Base-by-base conservation (phyloP, 805 yeast genomes). In the Saturnispora silvae region DNA sequence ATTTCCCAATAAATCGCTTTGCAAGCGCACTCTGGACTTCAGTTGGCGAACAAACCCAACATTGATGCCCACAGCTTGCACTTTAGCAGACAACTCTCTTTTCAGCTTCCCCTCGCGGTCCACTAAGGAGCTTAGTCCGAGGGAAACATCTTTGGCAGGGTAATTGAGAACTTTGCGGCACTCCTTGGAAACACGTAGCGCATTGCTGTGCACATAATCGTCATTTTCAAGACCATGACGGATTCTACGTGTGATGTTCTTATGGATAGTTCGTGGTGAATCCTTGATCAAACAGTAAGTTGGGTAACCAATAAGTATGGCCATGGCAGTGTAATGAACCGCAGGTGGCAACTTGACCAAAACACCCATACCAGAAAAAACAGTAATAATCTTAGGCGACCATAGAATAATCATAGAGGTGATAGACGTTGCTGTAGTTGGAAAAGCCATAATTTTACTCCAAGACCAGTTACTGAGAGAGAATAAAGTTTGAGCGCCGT, bases 181-280 rank as follows among this genome's bases (percentile, higher is more conserved):
- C 53, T 89, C 97, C 46, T 72, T 75, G 0, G 94, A 67, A 6
- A 92, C 72, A 42, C 98, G 68, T 33, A 68, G 70, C 1, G 95
- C 76, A 53, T 87, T 89, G 31, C 65, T 49, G 47, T 81, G 92
- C 10, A 82, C 76, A 50, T 86, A 92, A 42, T 87, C 96, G 47
- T 76, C 58, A 13, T 70, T 72, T 29, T 65, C 65, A 24, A 92
- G 63, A 49, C 79, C 81, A 5, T 52, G 52, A 44, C 70, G 72
- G 46, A 89, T 71, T 56, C 81, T 84, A 33, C 68, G 65, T 0
- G 92, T 85, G 41, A 85, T 69, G 40, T 86, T 86, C 46, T 85
- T 66, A 15, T 95, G 94, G 48, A 84, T 75, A 0, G 96, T 95
- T 48, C 80, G 73, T 3, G 96, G 96, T 11, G 94, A 74, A 56